Evolutionary conservation across 805 yeast genomes (phyloP), one percentile per base, ranked within the genome.

Genomic region (Teunomyces atbi): DNA sequence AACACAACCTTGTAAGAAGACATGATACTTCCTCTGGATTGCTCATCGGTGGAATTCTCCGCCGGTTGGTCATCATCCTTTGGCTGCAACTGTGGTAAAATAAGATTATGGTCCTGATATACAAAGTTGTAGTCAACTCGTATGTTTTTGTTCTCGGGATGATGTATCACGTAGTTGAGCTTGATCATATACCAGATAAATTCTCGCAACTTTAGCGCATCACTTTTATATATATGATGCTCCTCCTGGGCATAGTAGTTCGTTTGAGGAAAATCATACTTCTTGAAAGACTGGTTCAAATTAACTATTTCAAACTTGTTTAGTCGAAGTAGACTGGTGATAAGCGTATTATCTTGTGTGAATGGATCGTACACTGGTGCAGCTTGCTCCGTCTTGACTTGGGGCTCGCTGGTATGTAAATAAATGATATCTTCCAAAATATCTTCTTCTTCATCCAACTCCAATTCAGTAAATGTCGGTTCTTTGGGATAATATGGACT

Each of bases 141-240:
- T 20, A 51, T 46, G 12, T 28, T 15, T 18, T 49, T 33, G 34
- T 36, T 36, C 13, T 42, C 39, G 3, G 55, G 58, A 34, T 48
- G 41, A 19, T 15, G 42, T 15, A 19, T 32, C 20, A 37, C 26
- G 13, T 62, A 59, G 21, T 65, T 60, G 12, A 51, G 39, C 44
- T 60, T 61, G 12, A 69, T 60, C 28, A 66, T 47, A 21, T 55
- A 51, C 72, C 73, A 70, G 13, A 66, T 49, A n/a, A 50, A 42
- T 10, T 55, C 56, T 35, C 73, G 56, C 20, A 68, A 49, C 48
- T 62, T 62, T 27, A 42, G 48, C 2, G 71, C 55, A 45, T 67
- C 69, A 39, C 52, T 51, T 30, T 45, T 46, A 19, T 19, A 16
- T 13, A 18, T 21, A 11, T 23, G 27, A 11, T 15, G 19, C 4